phyloP scores from a whole-genome alignment of 371 early-diverging fungal species.

The Mucor mucedo region DNA sequence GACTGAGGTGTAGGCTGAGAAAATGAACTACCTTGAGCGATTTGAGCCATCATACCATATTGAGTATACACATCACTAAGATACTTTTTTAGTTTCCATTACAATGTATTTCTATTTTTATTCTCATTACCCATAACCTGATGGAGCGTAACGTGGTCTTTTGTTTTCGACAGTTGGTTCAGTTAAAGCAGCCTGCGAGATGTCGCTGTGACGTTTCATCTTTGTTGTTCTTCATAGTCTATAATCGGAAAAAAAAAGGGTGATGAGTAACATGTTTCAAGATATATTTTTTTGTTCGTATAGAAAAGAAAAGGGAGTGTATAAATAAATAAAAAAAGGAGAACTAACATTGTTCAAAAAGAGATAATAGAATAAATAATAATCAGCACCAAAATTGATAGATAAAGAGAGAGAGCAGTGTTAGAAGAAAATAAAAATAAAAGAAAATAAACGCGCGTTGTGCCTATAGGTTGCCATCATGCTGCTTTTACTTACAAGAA shows the following conservation, averaged over 20 bases:
- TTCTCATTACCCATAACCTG: constrained; percentile 12
- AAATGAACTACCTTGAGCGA: constrained; percentile 25
- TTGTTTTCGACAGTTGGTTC: constrained; percentile 10
- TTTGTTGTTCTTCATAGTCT: background rate
- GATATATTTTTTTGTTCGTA: background rate
- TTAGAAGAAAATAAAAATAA: too few species aligned
- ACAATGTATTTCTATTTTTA: background rate
- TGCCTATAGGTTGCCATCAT: too few species aligned
- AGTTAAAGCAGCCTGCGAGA: background rate
- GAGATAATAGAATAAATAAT: background rate
- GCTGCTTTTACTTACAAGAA: too few species aligned
- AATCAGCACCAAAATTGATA: background rate
- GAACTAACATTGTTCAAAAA: constrained; percentile 14
- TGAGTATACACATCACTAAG: constrained; percentile 36
- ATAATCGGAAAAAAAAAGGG: background rate
- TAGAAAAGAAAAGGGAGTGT: background rate
- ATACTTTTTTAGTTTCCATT: background rate
- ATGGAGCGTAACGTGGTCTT: constrained; percentile 16
- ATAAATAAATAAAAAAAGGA: background rate
- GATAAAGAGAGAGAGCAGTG: background rate
- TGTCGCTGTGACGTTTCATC: constrained; percentile 29
- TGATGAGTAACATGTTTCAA: constrained; percentile 4
- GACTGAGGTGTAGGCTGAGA: constrained; percentile 9
- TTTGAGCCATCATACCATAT: constrained; percentile 30
- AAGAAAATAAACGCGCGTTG: too few species aligned